A percentile compares a stretch with the other conserved stretches of the same genome.
These are phyloP conservation scores for Miscanthus lutarioriparius DNA, from an alignment of 176 grass and related monocot species.

Conservation along the genomic window DNA sequence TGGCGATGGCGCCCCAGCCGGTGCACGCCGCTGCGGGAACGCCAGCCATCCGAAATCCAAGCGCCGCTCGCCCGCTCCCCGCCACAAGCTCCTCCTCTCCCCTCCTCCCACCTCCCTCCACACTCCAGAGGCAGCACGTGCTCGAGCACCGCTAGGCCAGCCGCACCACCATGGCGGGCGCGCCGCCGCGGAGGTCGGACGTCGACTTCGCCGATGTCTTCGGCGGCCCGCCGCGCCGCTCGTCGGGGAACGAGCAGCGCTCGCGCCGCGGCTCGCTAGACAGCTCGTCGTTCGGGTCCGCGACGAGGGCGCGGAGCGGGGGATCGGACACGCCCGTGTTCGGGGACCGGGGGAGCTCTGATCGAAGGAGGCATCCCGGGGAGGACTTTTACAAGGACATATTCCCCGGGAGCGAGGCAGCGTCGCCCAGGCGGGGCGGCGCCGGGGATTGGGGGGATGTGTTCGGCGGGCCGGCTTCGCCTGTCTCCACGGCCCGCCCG, in stretches of 20 bases:
- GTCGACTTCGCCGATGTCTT: constrained; percentile 86
- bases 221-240: constrained; percentile 75
- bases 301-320: constrained; percentile 34
- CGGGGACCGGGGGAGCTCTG: constrained; percentile 62
- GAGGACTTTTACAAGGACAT: constrained; percentile 90
- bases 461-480: constrained; percentile 51
- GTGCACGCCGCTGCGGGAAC: constrained; percentile 25
- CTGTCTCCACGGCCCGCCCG: constrained; percentile 41
- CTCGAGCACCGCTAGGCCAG: not conserved
- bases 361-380: constrained; percentile 53
- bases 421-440: constrained; percentile 40
- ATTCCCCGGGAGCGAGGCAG: constrained; percentile 66
- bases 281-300: constrained; percentile 22
- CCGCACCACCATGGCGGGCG: constrained; percentile 8
- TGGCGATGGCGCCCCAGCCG: not conserved
- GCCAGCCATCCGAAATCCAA: constrained; percentile 40
- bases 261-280: constrained; percentile 52
- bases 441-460: constrained; percentile 51
- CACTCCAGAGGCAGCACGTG: not conserved
- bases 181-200: constrained; percentile 31
- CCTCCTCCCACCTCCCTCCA: too few species aligned
- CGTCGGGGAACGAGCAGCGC: constrained; percentile 53
- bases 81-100: constrained; percentile 33
- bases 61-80: constrained; percentile 24
- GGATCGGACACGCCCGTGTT: constrained; percentile 65